Evolutionary conservation across 2,329 filamentous ascomycete species (phyloP).

Genomic region (Penicillium sp.): DNA sequence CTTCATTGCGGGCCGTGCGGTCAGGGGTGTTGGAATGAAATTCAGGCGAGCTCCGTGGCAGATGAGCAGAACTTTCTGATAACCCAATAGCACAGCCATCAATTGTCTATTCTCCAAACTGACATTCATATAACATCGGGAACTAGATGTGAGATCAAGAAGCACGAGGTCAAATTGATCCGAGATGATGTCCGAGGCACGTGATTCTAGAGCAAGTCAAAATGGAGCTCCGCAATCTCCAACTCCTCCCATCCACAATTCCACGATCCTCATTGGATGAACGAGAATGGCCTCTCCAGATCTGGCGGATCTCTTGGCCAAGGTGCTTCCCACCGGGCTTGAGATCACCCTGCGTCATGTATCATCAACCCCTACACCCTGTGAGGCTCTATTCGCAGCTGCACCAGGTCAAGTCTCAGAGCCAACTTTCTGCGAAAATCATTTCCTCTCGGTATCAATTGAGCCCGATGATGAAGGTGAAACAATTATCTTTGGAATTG

Average conservation of each 20-base stretch:
- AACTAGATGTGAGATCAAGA: no score
- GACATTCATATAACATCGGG: no score
- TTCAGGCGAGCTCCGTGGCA: no score
- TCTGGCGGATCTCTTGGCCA: constrained; percentile 48
- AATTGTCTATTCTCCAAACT: no score
- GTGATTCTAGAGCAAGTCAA: constrained; percentile 15
- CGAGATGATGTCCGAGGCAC: constrained; percentile 12
- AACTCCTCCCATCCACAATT: constrained; percentile 19
- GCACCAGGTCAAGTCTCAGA: constrained; percentile 68
- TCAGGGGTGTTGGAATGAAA: no score
- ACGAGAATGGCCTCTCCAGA: constrained; percentile 30
- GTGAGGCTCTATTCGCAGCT: constrained; percentile 72
- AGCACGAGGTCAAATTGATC: no score
- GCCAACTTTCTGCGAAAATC: constrained; percentile 79
- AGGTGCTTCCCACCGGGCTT: constrained; percentile 51
- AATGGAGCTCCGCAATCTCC: constrained; percentile 14
- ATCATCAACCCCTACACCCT: constrained; percentile 74
- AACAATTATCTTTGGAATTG: constrained; percentile 76
- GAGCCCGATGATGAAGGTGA: constrained; percentile 36
- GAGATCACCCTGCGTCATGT: constrained; percentile 76
- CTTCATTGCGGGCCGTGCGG: no score
- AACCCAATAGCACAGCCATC: no score
- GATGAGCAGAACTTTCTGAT: no score
- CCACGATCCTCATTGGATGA: constrained; percentile 19
- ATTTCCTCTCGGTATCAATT: constrained; percentile 65